Conservation (phyloP, 768 basidiomycete species). For the Pholiota microspora region DNA sequence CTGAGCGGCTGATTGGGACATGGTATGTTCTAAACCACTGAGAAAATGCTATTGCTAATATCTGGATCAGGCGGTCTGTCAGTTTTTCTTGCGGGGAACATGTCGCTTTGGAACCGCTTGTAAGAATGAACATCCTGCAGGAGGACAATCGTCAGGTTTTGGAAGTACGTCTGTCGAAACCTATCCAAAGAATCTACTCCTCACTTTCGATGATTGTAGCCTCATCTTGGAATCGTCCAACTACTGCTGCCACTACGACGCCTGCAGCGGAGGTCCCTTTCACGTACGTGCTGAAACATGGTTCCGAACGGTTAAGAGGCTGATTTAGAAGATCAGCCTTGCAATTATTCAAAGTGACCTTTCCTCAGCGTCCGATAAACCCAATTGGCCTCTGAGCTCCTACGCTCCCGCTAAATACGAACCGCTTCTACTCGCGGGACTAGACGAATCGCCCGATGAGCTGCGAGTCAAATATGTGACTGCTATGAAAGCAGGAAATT, state of each 20-base stretch:
- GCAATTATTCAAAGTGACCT: conserved; percentile 69
- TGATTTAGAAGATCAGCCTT: conserved; percentile 34
- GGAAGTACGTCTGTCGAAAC: conserved; percentile 42
- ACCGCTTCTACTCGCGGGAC: conserved; percentile 56
- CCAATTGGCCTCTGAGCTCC: conserved; percentile 75
- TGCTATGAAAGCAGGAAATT: conserved; percentile 52
- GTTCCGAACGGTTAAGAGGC: background rate
- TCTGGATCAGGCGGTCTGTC: conserved; percentile 48
- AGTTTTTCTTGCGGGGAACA: conserved; percentile 58
- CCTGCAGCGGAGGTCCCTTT: background rate
- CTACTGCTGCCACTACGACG: background rate
- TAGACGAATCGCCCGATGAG: conserved; percentile 81
- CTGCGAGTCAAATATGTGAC: conserved; percentile 61
- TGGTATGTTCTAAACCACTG: background rate
- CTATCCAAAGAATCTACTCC: background rate
- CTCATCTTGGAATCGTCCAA: conserved; percentile 33
- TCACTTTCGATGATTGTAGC: conserved; percentile 22
- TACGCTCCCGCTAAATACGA: conserved; percentile 80
- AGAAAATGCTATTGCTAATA: background rate
- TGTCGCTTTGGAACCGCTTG: conserved; percentile 69
- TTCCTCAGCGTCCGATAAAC: conserved; percentile 58
- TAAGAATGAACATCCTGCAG: conserved; percentile 61
- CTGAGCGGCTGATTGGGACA: too few species aligned
- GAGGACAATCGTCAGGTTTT: conserved; percentile 37
- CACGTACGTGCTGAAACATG: conserved; percentile 4